Conservation (phyloP, 2,329 filamentous ascomycete species). For the Clarireedia homoeocarpa region DNA sequence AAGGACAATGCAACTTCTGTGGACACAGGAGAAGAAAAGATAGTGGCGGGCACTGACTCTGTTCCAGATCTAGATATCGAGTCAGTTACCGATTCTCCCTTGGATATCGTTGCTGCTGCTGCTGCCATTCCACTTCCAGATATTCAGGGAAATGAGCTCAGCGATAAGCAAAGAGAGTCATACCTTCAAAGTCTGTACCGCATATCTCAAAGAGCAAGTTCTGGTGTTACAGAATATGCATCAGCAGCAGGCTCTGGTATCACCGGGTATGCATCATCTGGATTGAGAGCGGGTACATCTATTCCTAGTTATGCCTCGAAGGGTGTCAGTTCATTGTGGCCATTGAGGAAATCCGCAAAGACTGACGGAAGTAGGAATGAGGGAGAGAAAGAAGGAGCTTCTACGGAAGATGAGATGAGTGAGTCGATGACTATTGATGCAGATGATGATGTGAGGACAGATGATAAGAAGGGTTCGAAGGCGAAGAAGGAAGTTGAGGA, state of each 20-base stretch:
- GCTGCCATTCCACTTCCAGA: constrained; percentile 3
- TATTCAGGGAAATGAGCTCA: constrained; percentile 7
- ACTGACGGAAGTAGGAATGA: no score
- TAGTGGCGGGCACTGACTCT: not conserved
- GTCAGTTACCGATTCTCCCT: not conserved
- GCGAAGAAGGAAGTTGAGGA: not conserved
- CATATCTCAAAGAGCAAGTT: constrained; percentile 4
- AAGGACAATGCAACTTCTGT: not conserved
- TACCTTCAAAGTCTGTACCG: constrained; percentile 9
- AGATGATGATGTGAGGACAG: constrained; percentile 5
- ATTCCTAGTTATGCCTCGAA: constrained; percentile 5
- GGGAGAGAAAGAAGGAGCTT: not conserved
- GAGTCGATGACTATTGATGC: constrained; percentile 5
- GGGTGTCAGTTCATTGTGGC: constrained; percentile 6
- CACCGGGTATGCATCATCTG: not conserved
- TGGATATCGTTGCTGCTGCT: constrained; percentile 6
- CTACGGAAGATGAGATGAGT: not conserved
- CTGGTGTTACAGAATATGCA: constrained; percentile 2
- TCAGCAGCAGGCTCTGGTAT: not conserved
- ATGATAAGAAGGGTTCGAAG: not conserved
- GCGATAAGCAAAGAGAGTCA: constrained; percentile 3
- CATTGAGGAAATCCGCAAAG: not conserved
- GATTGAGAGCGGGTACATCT: not conserved
- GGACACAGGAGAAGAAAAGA: not conserved
- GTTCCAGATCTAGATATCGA: not conserved